Evolutionary conservation across 2,329 filamentous ascomycete genomes (phyloP).

Genomic region (Alternaria conjuncta): DNA sequence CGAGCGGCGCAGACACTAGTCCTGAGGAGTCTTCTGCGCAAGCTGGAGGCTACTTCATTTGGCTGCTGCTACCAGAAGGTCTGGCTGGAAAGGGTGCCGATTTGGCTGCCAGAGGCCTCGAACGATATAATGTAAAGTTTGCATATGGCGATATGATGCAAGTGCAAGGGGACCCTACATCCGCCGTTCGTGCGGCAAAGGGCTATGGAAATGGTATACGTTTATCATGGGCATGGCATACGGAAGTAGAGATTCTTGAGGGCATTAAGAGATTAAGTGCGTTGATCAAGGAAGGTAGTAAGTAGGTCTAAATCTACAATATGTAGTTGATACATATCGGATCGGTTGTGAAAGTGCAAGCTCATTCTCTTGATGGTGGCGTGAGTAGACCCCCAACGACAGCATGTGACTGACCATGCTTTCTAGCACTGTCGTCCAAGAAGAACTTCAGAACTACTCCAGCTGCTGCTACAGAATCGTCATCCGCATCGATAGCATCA

Average conservation of each 20-base stretch:
- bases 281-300: constrained; percentile 1
- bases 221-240: constrained; percentile 24
- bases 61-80: not conserved
- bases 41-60: not conserved
- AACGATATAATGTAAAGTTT: constrained; percentile 68
- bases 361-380: not conserved
- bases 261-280: constrained; percentile 15
- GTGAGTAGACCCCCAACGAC: constrained; percentile 28
- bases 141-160: constrained; percentile 72
- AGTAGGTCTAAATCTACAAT: not conserved
- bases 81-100: not conserved
- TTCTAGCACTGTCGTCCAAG: constrained; percentile 17
- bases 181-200: constrained; percentile 5
- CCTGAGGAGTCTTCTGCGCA: not conserved
- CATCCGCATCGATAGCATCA: constrained; percentile 27
- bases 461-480: constrained; percentile 39
- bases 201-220: constrained; percentile 19
- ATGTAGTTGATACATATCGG: not conserved
- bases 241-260: constrained; percentile 16
- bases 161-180: constrained; percentile 36
- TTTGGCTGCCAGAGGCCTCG: constrained; percentile 53
- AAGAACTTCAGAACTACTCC: constrained; percentile 46
- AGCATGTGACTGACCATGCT: not conserved
- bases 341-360: not conserved
- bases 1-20: not conserved